Base-by-base conservation (phyloP, 176 grass and related monocot species). In the Oryza officinalis region DNA sequence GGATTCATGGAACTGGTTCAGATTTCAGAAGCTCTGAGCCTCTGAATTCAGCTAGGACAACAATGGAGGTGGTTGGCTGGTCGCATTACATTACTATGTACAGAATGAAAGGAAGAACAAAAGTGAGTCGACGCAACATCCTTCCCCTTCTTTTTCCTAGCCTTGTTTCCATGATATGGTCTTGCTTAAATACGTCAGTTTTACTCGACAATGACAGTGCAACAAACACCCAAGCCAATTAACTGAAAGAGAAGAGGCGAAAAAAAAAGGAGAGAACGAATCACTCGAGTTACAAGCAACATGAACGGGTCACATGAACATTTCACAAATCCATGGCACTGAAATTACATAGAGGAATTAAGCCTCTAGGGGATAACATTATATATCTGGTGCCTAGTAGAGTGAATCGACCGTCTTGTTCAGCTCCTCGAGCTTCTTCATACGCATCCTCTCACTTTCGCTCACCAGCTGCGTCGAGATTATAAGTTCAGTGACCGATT, bases 341-440 rank as follows among this genome's bases (percentile, higher is more conserved):
- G 67, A 40, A 63, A 69, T 75, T 86, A 57, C 72, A 78, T 35
- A 67, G 61, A 67, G 68, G 31, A 8, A 84, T 37, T 31, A 41
- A 38, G 72, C 44, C 69, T 69, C 37, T 28, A 37, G 22, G 10
- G 40, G 50, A 18, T 67, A 86, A 79, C 75, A 67, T 57, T 40
- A 20, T n/a, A n/a, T n/a, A n/a, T 7, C 44, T 41, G 64, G 46
- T 14, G 13, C 13, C 84, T 86, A 99, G 84, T 92, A 87, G 75
- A 99, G 89, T 4, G 96, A 85, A 44, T 99, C 93, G 4, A 99
- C 85, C 4, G 93, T 94, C 89, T 94, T 99, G 83, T 89, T 92
- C 71, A 99, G 83, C 84, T 99, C 96, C 72, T 96, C 96, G 18
- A 99, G 91, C 89, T 96, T 99, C 88, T 89, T 99, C 96, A 99